Evolutionary conservation across 192 early-diverging fungal species (phyloP), one percentile per base, ranked within the genome.

Genomic region (Coemansia sp.): DNA sequence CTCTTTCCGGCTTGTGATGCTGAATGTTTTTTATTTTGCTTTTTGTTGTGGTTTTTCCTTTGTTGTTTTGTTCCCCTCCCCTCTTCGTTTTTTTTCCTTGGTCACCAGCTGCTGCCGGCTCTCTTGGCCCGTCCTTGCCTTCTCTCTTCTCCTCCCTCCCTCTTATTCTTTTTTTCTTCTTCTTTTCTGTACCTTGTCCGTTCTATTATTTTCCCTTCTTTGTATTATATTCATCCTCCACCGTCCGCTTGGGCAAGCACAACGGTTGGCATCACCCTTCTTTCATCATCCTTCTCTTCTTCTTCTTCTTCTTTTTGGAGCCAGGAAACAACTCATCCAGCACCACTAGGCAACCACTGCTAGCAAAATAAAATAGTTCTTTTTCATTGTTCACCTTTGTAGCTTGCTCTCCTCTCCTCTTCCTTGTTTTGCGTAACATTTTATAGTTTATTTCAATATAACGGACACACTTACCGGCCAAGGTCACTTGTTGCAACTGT

Each of bases 91-190:
- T 32, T 32, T 32, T 32, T 32, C 32, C 32, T 32, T 32, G 32
- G 32, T 32, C 32, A 32, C 32, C 32, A 32, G 32, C 32, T 32
- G 32, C 32, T 32, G 32, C 32, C 16, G 49, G 20, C 20, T 54
- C 25, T 32, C 20, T 54, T 54, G 19, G 20, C 7, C 20, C 25
- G 20, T 25, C 25, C 22, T 22, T 54, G 19, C 20, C 51, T 45
- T 9, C 10, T 14, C 25, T 54, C 51, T 22, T 54, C 51, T 12
- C 45, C 45, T 62, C 42, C 45, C 46, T 43, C 45, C 20, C 19
- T 62, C 45, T 46, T 37, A 9, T 46, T 22, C 32, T 62, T 46
- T 48, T 46, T 43, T 43, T 62, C 61, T 45, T 62, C 61, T 45
- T 43, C 61, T 62, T 37, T 40, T 25, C 42, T 22, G 61, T 48